phyloP scores from a whole-genome alignment of 1,284 basidiomycete genomes.

The Laetiporus sulphureus region DNA sequence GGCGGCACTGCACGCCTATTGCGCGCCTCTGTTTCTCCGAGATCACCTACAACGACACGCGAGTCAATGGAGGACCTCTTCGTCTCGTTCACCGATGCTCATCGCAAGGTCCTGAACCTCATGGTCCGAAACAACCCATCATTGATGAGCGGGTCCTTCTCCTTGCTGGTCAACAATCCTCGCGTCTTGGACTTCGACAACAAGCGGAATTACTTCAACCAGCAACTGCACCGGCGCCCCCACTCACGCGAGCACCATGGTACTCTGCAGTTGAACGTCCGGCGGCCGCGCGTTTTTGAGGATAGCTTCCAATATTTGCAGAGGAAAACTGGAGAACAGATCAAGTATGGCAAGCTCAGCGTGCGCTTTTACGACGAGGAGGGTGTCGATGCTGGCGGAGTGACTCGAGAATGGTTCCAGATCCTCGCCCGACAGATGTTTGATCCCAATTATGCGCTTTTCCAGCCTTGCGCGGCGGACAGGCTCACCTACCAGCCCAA shows the following conservation, averaged over 20 bases:
- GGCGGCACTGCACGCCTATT: constrained; percentile 38
- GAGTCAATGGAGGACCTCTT: constrained; percentile 87
- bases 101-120: constrained; percentile 91
- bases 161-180: constrained; percentile 92
- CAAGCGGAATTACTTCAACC: constrained; percentile 98
- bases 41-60: constrained; percentile 55
- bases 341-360: constrained; percentile 97
- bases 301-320: constrained; percentile 94
- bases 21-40: constrained; percentile 57
- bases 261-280: constrained; percentile 88
- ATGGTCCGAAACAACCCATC: constrained; percentile 99
- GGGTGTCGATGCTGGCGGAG: constrained; percentile 97
- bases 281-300: constrained; percentile 91
- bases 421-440: constrained; percentile 98
- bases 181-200: constrained; percentile 99
- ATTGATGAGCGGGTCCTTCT: constrained; percentile 97
- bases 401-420: constrained; percentile 98
- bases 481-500: constrained; percentile 95
- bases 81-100: constrained; percentile 89
- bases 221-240: constrained; percentile 88
- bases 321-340: constrained; percentile 88
- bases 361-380: constrained; percentile 98
- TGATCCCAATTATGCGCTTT: constrained; percentile 97
- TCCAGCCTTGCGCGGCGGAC: constrained; percentile 96
- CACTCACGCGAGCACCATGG: constrained; percentile 76